Percentiles rank a stretch among this genome's conserved stretches.
These are phyloP conservation scores for Hypholoma fasciculare DNA, from an alignment of 768 basidiomycete species.

Conservation along the genomic window DNA sequence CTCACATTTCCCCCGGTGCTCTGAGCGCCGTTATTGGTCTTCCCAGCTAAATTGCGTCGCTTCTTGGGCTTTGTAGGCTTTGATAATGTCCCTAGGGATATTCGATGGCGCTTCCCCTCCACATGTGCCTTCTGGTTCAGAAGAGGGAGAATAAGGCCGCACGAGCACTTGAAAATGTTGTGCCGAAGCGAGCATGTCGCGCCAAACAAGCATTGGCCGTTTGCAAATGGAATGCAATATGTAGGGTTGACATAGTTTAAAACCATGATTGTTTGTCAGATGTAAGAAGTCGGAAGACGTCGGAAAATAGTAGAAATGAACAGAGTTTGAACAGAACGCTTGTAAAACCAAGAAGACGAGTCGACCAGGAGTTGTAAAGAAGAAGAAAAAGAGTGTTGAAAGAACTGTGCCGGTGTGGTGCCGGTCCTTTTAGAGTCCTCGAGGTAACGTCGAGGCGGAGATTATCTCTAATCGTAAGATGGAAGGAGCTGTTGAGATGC, in stretches of 20 bases:
- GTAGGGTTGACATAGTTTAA: slow-evolving; percentile 3
- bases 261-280: neutral
- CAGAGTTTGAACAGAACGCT: too few species aligned
- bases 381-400: too few species aligned
- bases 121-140: slow-evolving; percentile 22
- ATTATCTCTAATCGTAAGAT: too few species aligned
- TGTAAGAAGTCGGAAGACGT: neutral
- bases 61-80: neutral
- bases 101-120: slow-evolving; percentile 29
- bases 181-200: slow-evolving; percentile 30
- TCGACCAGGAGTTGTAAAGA: too few species aligned
- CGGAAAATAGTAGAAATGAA: neutral
- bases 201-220: slow-evolving; percentile 26
- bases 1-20: neutral
- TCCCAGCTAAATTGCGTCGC: neutral
- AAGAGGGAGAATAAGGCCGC: slow-evolving; percentile 29
- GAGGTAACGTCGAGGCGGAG: too few species aligned
- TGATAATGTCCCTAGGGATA: slow-evolving; percentile 9
- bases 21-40: neutral
- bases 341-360: too few species aligned
- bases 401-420: too few species aligned
- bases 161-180: slow-evolving; percentile 36
- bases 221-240: slow-evolving; percentile 27
- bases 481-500: too few species aligned
- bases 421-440: too few species aligned